Evolutionary conservation across 1,284 basidiomycete genomes (phyloP), one percentile per base, ranked within the genome.

Genomic region (Sporisorium iseilematis-ciliati): DNA sequence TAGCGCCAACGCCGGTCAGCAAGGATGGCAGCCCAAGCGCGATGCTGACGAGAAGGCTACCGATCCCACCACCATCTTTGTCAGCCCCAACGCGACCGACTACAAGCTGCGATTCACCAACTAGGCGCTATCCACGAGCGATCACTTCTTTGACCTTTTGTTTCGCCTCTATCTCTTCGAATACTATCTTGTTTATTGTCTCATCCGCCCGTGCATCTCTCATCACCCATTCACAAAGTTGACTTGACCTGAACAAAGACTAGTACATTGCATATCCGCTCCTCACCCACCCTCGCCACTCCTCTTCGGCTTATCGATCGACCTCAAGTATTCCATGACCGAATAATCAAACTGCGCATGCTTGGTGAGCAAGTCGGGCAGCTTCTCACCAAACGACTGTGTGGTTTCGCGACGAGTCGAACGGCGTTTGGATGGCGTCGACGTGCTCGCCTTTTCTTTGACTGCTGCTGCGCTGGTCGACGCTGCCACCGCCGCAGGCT

Each of bases 301-400:
- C 41, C 49, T 43, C 11, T n/a, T 31, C 14, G 58, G 58, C 25
- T 38, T 45, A 23, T 75, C 72, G 16, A 75, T 75, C n/a, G 62
- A 65, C n/a, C 62, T 40, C 10, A 75, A 59, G 31, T 75, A 75
- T 18, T 53, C 52, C 66, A 75, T 65, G 26, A 66, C 59, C 16
- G 72, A 33, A 20, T 38, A 75, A 38, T 75, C 72, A 25, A 75
- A 75, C 10, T 14, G 63, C 3, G 63, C 63, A 12, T 46, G 48
- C 29, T 51, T 62, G 0, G 62, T 65, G 21, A 75, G 41, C 3
- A 65, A 41, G n/a, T 75, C 72, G 4, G 72, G 72, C 16, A 69
- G 51, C 45, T 69, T 75, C 31, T 75, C 72, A 29, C 72, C 72
- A 20, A 75, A 75, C 18, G 66, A 61, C 46, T 75, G 72, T 3